Base-by-base conservation (phyloP, 2,329 filamentous ascomycete genomes). In the Paracorniculantispora psalliotae region DNA sequence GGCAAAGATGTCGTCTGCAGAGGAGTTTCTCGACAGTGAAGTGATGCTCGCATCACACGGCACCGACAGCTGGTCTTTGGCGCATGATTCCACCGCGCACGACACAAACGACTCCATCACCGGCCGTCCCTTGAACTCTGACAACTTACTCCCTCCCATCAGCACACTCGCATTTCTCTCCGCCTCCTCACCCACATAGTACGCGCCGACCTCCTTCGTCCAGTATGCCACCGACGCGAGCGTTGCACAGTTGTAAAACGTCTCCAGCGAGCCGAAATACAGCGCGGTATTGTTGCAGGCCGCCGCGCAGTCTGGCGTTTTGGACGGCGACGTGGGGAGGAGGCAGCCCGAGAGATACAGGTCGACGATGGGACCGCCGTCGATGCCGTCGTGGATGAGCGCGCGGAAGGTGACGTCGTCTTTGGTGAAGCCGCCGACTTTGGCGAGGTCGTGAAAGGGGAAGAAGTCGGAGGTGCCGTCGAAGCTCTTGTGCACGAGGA, bases 211-310 rank as follows among this genome's bases (percentile, higher is more conserved):
- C n/a, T 71, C 68, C 19, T 64, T 64, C 5, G 67, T 69, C 70
- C 71, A 72, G 64, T 73, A 68, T 15, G 68, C 64, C 10, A 73
- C 67, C 4, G 72, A 69, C 4, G 72, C 67, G 23, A 74, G 61
- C 3, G 72, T 71, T 23, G 71, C 71, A 48, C 72, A 75, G 62
- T 75, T 74, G 65, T 74, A 74, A 49, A 75, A 74, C 1, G 71
- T 73, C 61, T 75, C 72, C 6, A 73, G 61, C 1, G 70, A 73
- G 54, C 66, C 67, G 57, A 74, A 75, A 60, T 73, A 67, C 39
- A 64, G 60, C 15, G 62, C 44, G 0, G 68, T 63, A 47, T 66
- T 63, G 51, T 67, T 66, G 65, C 72, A 75, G 25, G 71, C 72
- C 17, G 61, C 61, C 1, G 70, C 66, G 51, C 72, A 75, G 56